Evolutionary conservation across 495 filamentous ascomycete genomes (phyloP).

Genomic region (Thermothielavioides terrestris): DNA sequence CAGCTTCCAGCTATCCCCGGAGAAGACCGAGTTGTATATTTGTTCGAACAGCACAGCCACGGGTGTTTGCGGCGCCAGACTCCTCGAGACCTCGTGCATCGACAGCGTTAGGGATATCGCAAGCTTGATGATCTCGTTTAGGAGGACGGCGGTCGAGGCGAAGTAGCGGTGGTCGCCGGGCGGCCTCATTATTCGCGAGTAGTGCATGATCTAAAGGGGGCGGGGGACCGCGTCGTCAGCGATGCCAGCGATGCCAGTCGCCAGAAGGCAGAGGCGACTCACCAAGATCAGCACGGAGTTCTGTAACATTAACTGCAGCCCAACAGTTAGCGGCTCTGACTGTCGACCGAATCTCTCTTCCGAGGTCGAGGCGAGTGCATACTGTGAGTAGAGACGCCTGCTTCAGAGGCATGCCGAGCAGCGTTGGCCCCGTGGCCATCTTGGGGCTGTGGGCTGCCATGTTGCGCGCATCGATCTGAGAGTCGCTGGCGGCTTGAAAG

Average conservation of each 20-base stretch:
- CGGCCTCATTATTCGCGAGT: slow-evolving; percentile 83
- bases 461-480: neutral
- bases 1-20: slow-evolving; percentile 93
- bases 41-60: slow-evolving; percentile 70
- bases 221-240: slow-evolving; percentile 12
- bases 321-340: slow-evolving; percentile 21
- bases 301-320: slow-evolving; percentile 61
- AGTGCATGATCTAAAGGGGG: slow-evolving; percentile 92
- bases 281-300: slow-evolving; percentile 71
- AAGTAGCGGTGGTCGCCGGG: slow-evolving; percentile 78
- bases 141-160: slow-evolving; percentile 86
- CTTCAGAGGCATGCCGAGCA: slow-evolving; percentile 64
- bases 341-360: neutral
- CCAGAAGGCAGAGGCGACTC: slow-evolving; percentile 19
- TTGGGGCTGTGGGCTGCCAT: slow-evolving; percentile 34
- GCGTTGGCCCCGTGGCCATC: slow-evolving; percentile 32
- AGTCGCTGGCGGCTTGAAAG: neutral
- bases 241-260: neutral
- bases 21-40: slow-evolving; percentile 73
- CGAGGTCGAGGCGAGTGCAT: slow-evolving; percentile 21
- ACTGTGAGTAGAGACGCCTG: slow-evolving; percentile 72
- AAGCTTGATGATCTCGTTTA: slow-evolving; percentile 90
- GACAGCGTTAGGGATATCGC: slow-evolving; percentile 77
- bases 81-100: slow-evolving; percentile 73
- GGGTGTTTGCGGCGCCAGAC: slow-evolving; percentile 64